Evolutionary conservation across 2,329 filamentous ascomycete species (phyloP).

Genomic region (Epichloe gansuensis): DNA sequence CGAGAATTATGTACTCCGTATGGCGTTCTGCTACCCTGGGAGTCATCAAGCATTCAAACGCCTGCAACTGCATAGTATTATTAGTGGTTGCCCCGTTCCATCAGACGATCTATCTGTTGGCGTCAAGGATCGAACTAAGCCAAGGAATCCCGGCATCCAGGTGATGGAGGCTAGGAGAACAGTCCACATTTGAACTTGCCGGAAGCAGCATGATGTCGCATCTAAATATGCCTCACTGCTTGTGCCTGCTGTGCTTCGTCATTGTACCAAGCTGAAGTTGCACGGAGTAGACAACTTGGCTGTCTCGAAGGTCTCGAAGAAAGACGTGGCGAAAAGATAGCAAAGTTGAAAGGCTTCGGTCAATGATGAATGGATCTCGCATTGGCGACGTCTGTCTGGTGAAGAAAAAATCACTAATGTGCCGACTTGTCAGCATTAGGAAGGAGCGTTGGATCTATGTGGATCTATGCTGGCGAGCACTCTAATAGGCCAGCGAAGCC

Average conservation of each 20-base stretch:
- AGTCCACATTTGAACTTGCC: not conserved
- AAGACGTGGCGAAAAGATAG: not conserved
- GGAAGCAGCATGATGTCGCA: not conserved
- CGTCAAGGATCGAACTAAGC: not conserved
- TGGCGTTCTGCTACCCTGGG: not conserved
- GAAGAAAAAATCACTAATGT: not conserved
- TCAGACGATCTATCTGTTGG: not conserved
- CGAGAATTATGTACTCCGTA: not conserved
- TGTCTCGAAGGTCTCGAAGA: not conserved
- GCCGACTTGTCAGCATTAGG: not conserved
- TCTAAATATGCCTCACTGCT: conserved; percentile 1
- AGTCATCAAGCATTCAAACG: too few species aligned
- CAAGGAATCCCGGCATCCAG: not conserved
- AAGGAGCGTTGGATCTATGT: not conserved
- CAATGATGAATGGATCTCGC: not conserved
- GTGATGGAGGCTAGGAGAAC: not conserved
- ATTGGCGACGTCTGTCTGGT: not conserved
- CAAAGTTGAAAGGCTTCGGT: not conserved
- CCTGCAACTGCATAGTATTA: not conserved
- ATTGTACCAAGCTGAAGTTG: too few species aligned
- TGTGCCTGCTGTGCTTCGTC: conserved; percentile 1
- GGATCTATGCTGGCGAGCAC: not conserved
- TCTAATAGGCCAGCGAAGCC: too few species aligned
- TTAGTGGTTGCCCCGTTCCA: not conserved
- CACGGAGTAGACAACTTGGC: not conserved